phyloP scores from a whole-genome alignment of 208 protist genomes.

The Acanthamoeba culbertsoni region DNA sequence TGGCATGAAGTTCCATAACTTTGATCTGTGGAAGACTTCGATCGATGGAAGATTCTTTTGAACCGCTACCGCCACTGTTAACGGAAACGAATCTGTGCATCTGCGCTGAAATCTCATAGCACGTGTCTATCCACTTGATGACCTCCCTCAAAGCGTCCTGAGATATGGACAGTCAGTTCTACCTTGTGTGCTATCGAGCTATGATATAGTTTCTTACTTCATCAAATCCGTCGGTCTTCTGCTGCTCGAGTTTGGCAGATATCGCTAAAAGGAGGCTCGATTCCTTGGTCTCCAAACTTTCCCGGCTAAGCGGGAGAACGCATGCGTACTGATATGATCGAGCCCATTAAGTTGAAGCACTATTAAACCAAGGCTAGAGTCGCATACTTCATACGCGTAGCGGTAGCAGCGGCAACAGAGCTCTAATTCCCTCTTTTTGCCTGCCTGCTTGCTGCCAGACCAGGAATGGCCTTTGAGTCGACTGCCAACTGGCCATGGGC shows the following conservation, averaged over 20 bases:
- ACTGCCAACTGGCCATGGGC: not conserved
- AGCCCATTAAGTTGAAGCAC: not conserved
- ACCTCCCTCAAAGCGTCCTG: not conserved
- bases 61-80: not conserved
- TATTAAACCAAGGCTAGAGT: not conserved
- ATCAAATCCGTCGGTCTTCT: not conserved
- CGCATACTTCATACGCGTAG: not conserved
- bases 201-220: not conserved
- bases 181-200: too few species aligned
- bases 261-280: not conserved
- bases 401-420: not conserved
- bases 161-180: too few species aligned
- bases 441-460: not conserved
- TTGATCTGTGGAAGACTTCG: not conserved
- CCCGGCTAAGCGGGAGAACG: not conserved
- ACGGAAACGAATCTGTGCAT: not conserved
- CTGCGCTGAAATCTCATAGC: not conserved
- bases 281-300: constrained; percentile 34
- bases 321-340: not conserved
- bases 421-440: not conserved
- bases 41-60: not conserved
- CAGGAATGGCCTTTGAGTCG: not conserved
- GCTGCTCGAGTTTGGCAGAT: not conserved
- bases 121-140: not conserved
- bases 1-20: constrained; percentile 2